These are phyloP conservation scores for Ulota crispa DNA, from an alignment of 225 moss, liverwort and hornwort genomes.

Conservation along the genomic window DNA sequence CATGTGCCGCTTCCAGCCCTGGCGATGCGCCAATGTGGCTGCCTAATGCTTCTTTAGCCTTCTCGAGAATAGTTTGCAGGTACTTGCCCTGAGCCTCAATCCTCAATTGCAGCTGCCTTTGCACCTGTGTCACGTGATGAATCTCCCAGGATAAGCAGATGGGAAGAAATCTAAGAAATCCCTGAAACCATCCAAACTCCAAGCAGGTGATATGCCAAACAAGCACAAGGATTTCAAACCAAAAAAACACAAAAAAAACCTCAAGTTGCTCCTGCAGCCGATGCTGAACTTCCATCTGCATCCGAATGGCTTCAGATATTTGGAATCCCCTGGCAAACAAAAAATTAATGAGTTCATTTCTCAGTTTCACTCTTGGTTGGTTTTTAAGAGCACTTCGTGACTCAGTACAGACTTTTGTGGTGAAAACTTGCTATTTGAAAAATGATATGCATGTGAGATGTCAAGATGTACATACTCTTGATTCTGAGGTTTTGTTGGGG, in stretches of 20 bases:
- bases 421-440: background rate
- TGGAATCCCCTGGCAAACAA: constrained; percentile 62
- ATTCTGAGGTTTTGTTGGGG: constrained; percentile 45
- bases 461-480: constrained; percentile 57
- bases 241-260: constrained; percentile 36
- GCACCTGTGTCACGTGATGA: constrained; percentile 53
- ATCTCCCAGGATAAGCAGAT: constrained; percentile 9
- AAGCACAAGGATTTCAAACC: background rate
- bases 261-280: constrained; percentile 90
- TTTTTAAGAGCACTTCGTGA: background rate
- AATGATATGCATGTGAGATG: constrained; percentile 2
- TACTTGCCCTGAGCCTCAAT: constrained; percentile 97
- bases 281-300: constrained; percentile 98
- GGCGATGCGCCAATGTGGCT: constrained; percentile 73
- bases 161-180: background rate
- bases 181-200: background rate
- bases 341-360: background rate
- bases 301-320: constrained; percentile 88
- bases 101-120: constrained; percentile 87
- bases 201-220: background rate
- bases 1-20: constrained; percentile 77
- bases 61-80: constrained; percentile 89
- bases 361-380: background rate
- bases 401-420: background rate
- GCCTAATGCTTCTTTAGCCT: constrained; percentile 90